Conservation (phyloP, 352 stramenopile species). For the Phytophthora vignae region DNA sequence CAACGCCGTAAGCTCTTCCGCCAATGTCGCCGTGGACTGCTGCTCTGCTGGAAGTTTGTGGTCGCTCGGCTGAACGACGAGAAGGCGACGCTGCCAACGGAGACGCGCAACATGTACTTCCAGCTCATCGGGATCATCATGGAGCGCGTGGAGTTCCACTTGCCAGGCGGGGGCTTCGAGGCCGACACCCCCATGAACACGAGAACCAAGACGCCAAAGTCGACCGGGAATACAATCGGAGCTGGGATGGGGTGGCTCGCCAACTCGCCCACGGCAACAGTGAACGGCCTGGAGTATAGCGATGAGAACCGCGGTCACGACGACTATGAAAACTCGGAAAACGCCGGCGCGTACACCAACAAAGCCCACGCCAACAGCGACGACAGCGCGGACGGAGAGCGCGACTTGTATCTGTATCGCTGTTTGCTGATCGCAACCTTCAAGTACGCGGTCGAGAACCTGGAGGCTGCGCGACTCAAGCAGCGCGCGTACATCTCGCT, state of each 20-base stretch:
- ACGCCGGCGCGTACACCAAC: constrained; percentile 15
- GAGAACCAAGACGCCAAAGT: constrained; percentile 23
- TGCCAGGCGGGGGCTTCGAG: constrained; percentile 31
- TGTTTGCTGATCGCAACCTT: constrained; percentile 81
- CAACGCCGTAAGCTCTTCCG: constrained; percentile 56
- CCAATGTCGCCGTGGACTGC: constrained; percentile 62
- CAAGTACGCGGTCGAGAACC: constrained; percentile 72
- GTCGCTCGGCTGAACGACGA: constrained; percentile 69
- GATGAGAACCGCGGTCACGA: constrained; percentile 12
- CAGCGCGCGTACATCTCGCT: constrained; percentile 64
- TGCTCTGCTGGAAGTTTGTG: constrained; percentile 76
- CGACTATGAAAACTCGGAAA: constrained; percentile 33
- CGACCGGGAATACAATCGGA: constrained; percentile 16
- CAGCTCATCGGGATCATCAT: constrained; percentile 70
- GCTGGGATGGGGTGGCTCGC: constrained; percentile 36
- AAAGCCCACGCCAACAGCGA: constrained; percentile 25
- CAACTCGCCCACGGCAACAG: constrained; percentile 39
- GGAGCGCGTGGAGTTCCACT: constrained; percentile 73
- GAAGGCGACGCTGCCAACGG: constrained; percentile 32
- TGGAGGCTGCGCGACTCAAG: constrained; percentile 54
- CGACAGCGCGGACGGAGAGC: constrained; percentile 51
- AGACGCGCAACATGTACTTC: constrained; percentile 67
- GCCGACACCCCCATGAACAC: background rate
- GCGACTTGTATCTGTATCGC: constrained; percentile 69
- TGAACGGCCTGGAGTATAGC: constrained; percentile 33